phyloP scores from a whole-genome alignment of 768 basidiomycete genomes.

The Psilocybe cubensis region DNA sequence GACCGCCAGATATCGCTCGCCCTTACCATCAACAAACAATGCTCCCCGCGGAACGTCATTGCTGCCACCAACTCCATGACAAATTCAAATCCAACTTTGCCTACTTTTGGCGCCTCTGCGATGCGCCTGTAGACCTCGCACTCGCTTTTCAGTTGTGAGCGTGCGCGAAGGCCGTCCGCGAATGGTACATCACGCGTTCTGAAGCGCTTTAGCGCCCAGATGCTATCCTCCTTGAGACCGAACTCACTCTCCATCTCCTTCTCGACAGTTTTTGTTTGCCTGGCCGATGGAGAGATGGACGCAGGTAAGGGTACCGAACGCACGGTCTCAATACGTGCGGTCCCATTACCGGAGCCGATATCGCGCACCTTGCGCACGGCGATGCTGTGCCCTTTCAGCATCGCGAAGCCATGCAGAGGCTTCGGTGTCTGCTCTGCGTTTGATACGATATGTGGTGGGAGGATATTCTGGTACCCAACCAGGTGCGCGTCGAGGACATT shows the following conservation, averaged over 20 bases:
- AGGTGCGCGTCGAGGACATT: too few species aligned
- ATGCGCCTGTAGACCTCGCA: slow-evolving; percentile 9
- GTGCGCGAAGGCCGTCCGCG: background rate
- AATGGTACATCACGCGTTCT: background rate
- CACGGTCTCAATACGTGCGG: background rate
- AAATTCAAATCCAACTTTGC: slow-evolving; percentile 4
- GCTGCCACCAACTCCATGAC: slow-evolving; percentile 1
- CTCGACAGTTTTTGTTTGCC: too few species aligned
- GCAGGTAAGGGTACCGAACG: background rate
- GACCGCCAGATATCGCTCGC: too few species aligned
- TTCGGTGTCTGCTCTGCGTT: background rate
- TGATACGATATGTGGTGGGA: background rate
- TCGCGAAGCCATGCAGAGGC: background rate
- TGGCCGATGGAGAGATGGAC: too few species aligned
- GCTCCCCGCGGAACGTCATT: too few species aligned
- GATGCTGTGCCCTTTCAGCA: background rate
- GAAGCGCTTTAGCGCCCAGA: background rate
- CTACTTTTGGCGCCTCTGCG: background rate
- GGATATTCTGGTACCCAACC: background rate
- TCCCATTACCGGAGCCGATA: background rate
- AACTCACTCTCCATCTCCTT: too few species aligned
- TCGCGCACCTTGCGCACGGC: background rate
- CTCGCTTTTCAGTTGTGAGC: too few species aligned
- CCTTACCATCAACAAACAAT: slow-evolving; percentile 6
- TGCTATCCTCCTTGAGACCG: background rate